Evolutionary conservation across 192 early-diverging fungal genomes (phyloP), one percentile per base, ranked within the genome.

Genomic region (Chytriomyces sp.): DNA sequence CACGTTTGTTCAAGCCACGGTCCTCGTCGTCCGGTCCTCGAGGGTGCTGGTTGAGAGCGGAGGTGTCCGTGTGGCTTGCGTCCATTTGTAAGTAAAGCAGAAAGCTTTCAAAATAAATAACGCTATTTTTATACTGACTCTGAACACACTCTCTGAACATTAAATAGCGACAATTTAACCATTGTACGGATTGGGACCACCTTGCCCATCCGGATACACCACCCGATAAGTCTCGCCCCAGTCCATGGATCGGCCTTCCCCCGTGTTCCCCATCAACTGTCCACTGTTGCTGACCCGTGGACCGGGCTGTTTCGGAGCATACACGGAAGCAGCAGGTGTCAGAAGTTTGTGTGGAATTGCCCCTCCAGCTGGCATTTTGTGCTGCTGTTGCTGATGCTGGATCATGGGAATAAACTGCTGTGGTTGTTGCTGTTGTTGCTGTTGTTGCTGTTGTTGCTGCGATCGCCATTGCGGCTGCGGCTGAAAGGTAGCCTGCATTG

Each of bases 331-430:
- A 5, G 57, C 16, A 59, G 57, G 13, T 5, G 57, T 59, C 57
- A 59, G 16, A 59, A 59, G 13, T 59, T 20, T 20, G 13, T 16
- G 57, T 20, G 20, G 13, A n/a, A 20, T n/a, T 16, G 13, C 4
- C 13, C 20, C 16, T 2, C 57, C 20, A 20, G 57, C 13, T 59
- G 57, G 57, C 20, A 59, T n/a, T 4, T 59, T 16, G 16, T n/a
- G 57, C 20, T 59, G 57, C 57, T 59, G 57, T 59, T 59, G 57
- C 57, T 59, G 57, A 16, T 16, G 57, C 20, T 59, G 57, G 57
- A 59, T n/a, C 57, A 59, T 16, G 20, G 57, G 20, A 59, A n/a
- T n/a, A 59, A 20, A 59, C 13, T 59, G 13, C 20, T 59, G 57
- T 2, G 13, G 57, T 59, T 59, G 57, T n/a, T 59, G 57, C 57